Percentiles rank a stretch among this genome's conserved stretches.
Evolutionary conservation across 257 asterid species (phyloP).

Genomic region (Catharanthus roseus): DNA sequence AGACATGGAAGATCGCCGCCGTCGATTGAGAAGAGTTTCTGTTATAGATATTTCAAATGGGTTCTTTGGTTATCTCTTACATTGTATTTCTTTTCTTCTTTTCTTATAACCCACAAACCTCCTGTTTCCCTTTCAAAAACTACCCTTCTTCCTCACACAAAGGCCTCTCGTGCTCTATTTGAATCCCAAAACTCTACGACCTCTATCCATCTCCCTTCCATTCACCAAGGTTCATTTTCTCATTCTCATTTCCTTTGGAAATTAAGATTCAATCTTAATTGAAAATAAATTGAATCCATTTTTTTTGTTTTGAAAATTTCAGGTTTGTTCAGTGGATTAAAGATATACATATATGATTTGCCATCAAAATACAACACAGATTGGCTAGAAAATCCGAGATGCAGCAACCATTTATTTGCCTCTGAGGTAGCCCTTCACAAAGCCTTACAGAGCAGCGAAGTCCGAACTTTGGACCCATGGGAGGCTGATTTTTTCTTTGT

Average conservation of each 20-base stretch:
- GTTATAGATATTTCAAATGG: slow-evolving; percentile 60
- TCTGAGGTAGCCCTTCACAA: slow-evolving; percentile 84
- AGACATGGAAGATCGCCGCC: slow-evolving; percentile 23
- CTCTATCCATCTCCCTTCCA: slow-evolving; percentile 9
- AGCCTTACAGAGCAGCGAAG: slow-evolving; percentile 41
- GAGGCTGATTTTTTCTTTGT: slow-evolving; percentile 87
- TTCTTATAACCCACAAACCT: slow-evolving; percentile 42
- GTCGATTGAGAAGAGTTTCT: slow-evolving; percentile 17
- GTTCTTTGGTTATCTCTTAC: slow-evolving; percentile 60
- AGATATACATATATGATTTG: slow-evolving; percentile 61
- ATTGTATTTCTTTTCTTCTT: slow-evolving; percentile 51
- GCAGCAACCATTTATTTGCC: slow-evolving; percentile 73
- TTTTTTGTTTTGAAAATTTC: not conserved
- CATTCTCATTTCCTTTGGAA: not conserved
- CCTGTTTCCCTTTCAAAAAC: slow-evolving; percentile 33
- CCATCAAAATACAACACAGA: slow-evolving; percentile 59
- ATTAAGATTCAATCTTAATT: not conserved
- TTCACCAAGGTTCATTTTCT: slow-evolving; percentile 12
- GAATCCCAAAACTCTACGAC: slow-evolving; percentile 35
- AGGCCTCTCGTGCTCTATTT: slow-evolving; percentile 59
- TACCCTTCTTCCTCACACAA: slow-evolving; percentile 33
- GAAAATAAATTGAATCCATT: not conserved
- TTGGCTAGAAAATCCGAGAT: slow-evolving; percentile 62
- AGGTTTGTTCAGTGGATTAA: slow-evolving; percentile 44
- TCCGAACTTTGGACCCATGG: slow-evolving; percentile 53